phyloP scores from a whole-genome alignment of 148 eudicot genomes.

The Heliosperma pusillum region DNA sequence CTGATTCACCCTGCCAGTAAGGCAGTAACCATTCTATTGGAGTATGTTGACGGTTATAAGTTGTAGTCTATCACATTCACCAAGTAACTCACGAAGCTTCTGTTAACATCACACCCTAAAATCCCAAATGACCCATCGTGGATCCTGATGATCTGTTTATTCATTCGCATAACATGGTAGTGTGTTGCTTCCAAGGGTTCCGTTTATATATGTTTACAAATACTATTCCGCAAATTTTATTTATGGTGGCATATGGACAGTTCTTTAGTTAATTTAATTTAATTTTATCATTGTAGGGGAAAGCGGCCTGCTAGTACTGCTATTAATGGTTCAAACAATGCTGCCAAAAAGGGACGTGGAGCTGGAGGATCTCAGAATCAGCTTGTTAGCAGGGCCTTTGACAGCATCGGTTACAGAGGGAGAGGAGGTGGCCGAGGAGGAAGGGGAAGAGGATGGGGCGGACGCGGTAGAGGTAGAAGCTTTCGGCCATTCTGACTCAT shows the following conservation, averaged over 20 bases:
- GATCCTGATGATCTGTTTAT: no score
- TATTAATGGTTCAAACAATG: constrained; percentile 46
- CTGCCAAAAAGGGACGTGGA: constrained; percentile 71
- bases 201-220: background rate
- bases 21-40: no score
- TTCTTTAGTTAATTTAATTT: background rate
- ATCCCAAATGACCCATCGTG: no score
- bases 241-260: background rate
- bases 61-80: no score
- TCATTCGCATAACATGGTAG: no score
- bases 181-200: background rate
- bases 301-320: constrained; percentile 51
- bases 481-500: constrained; percentile 22
- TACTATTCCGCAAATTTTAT: background rate
- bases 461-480: constrained; percentile 74
- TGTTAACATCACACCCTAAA: no score
- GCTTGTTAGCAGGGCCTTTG: constrained; percentile 64
- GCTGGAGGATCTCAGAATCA: constrained; percentile 54
- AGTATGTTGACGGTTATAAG: no score
- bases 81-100: no score
- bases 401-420: constrained; percentile 52
- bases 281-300: constrained; percentile 32
- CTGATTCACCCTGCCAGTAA: no score
- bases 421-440: constrained; percentile 55
- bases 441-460: constrained; percentile 55